Evolutionary conservation across 2,329 filamentous ascomycete genomes (phyloP).

Genomic region (Helotiales sp.): DNA sequence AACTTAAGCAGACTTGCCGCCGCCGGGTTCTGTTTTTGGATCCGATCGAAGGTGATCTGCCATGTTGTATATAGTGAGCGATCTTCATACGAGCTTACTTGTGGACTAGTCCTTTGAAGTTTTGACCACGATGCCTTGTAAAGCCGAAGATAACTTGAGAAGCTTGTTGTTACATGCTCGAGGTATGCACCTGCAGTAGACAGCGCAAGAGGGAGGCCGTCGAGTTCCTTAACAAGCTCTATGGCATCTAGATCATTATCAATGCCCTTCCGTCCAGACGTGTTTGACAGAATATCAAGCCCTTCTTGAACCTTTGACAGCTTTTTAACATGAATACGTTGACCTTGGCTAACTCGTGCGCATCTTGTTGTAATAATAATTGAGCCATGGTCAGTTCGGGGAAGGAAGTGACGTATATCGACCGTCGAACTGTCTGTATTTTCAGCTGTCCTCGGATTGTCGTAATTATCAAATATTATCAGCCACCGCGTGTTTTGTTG

Average conservation of each 20-base stretch:
- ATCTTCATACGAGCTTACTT: constrained; percentile 7
- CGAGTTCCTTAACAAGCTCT: constrained; percentile 8
- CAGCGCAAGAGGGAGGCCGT: constrained; percentile 11
- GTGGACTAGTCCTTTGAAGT: constrained; percentile 2
- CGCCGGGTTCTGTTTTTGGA: constrained; percentile 4
- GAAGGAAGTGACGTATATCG: constrained; percentile 7
- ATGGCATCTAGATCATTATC: constrained; percentile 4
- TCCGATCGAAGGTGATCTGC: constrained; percentile 6
- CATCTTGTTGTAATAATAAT: constrained; percentile 12
- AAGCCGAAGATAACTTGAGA: constrained; percentile 6
- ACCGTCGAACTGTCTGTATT: neutral
- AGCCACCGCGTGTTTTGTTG: constrained; percentile 11
- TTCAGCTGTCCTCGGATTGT: constrained; percentile 1
- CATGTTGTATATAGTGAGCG: constrained; percentile 10
- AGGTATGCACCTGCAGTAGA: constrained; percentile 14
- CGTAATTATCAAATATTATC: constrained; percentile 9
- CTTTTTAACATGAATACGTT: constrained; percentile 4
- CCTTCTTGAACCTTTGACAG: constrained; percentile 2
- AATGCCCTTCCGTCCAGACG: neutral
- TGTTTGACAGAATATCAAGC: constrained; percentile 9
- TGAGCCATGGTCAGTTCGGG: constrained; percentile 5
- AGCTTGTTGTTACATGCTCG: constrained; percentile 1
- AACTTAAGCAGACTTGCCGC: constrained; percentile 5
- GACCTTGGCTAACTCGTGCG: neutral
- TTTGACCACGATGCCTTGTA: constrained; percentile 8